Evolutionary conservation across 2,329 filamentous ascomycete species (phyloP).

Genomic region (Alternaria infectoria): DNA sequence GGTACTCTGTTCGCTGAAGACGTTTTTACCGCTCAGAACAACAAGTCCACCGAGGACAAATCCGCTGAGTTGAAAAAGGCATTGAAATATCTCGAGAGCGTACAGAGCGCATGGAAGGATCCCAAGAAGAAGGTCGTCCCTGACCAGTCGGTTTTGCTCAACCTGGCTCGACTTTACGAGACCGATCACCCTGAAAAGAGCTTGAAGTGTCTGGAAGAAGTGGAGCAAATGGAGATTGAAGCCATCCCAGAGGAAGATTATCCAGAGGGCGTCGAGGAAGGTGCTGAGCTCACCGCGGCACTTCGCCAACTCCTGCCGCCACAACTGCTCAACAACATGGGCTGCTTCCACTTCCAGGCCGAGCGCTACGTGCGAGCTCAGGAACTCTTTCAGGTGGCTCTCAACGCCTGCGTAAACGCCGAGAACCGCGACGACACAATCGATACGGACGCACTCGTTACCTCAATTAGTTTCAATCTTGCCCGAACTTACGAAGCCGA

Average conservation of each 20-base stretch:
- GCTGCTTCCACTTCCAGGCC: conserved; percentile 89
- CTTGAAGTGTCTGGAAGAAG: conserved; percentile 86
- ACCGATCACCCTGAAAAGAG: conserved; percentile 85
- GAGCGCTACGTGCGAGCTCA: conserved; percentile 82
- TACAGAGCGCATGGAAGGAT: conserved; percentile 90
- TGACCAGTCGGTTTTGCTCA: conserved; percentile 87
- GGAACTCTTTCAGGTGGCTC: conserved; percentile 88
- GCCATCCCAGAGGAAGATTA: conserved; percentile 75
- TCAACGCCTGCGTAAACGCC: conserved; percentile 84
- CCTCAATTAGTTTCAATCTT: conserved; percentile 96
- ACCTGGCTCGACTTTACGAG: conserved; percentile 91
- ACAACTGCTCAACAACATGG: conserved; percentile 95
- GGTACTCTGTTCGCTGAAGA: conserved; percentile 95
- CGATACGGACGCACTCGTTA: conserved; percentile 90
- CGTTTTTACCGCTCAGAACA: conserved; percentile 78
- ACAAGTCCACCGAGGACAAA: conserved; percentile 83
- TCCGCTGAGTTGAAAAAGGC: conserved; percentile 85
- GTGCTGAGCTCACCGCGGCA: conserved; percentile 60
- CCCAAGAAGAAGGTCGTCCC: conserved; percentile 81
- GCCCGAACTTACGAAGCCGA: conserved; percentile 91
- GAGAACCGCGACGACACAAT: conserved; percentile 75
- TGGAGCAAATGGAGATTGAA: conserved; percentile 87
- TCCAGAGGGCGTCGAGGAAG: conserved; percentile 59
- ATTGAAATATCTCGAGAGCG: conserved; percentile 80
- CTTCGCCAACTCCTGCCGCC: conserved; percentile 83